A percentile compares a stretch with the other conserved stretches of the same genome.
phyloP scores from a whole-genome alignment of 148 eudicot species.

The Rhododendron molle region DNA sequence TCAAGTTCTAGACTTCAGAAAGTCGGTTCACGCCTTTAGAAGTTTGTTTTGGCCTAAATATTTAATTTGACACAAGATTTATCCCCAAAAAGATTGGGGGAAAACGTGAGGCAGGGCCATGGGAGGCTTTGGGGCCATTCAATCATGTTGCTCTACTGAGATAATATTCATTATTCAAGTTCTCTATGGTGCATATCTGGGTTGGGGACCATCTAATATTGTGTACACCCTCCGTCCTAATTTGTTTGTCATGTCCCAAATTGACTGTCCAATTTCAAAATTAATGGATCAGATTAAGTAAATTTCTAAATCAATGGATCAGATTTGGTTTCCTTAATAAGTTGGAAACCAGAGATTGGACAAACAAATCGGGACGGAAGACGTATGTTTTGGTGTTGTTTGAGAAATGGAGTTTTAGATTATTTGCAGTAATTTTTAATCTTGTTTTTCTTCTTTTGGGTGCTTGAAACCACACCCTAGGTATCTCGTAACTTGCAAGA shows the following conservation, averaged over 20 bases:
- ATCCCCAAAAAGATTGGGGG: background rate
- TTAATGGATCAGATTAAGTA: no score
- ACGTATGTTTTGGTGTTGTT: background rate
- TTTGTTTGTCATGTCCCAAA: no score
- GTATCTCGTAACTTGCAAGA: no score
- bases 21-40: background rate
- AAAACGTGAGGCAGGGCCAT: background rate
- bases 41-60: background rate
- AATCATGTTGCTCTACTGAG: background rate
- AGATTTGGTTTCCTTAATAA: no score
- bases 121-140: background rate
- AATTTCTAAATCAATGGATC: no score
- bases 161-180: background rate
- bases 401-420: background rate
- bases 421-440: background rate
- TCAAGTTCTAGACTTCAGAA: background rate
- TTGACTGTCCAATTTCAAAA: no score
- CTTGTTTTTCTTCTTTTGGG: no score
- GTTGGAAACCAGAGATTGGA: no score
- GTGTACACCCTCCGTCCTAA: fast-evolving
- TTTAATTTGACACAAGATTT: background rate
- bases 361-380: no score
- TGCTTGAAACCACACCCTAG: background rate
- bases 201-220: background rate
- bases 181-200: background rate